A percentile compares a stretch with the other conserved stretches of the same genome.
These are phyloP conservation scores for Amaranthus tricolor DNA, from an alignment of 179 eudicot species.

Conservation along the genomic window DNA sequence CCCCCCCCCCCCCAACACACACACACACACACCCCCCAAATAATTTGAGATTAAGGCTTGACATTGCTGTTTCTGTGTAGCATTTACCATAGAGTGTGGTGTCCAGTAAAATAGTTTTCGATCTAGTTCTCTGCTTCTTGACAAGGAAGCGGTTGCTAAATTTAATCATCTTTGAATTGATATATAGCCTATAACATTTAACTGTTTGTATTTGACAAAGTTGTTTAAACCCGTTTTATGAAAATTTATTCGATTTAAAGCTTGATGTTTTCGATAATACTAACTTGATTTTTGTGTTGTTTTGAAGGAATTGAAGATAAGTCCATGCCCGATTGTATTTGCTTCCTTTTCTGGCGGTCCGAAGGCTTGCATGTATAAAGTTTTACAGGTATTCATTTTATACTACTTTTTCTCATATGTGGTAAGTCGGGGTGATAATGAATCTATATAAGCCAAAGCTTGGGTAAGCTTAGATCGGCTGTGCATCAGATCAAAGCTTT, in stretches of 20 bases:
- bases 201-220: background rate
- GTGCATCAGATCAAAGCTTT: too few species aligned
- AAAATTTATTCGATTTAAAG: background rate
- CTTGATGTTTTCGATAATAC: slow-evolving; percentile 3
- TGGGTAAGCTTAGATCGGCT: too few species aligned
- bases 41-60: background rate
- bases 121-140: background rate
- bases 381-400: slow-evolving; percentile 68
- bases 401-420: background rate
- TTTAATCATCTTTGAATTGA: background rate
- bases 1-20: too few species aligned
- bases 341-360: slow-evolving; percentile 98
- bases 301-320: slow-evolving; percentile 70
- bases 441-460: too few species aligned
- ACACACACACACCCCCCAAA: background rate
- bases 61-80: background rate
- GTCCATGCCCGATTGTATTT: slow-evolving; percentile 85
- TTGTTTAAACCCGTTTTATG: background rate
- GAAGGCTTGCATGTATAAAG: slow-evolving; percentile 95
- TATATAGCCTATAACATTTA: background rate
- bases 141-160: background rate
- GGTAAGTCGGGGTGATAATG: background rate
- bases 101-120: background rate
- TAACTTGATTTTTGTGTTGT: slow-evolving; percentile 9
- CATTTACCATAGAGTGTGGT: background rate